Conservation (phyloP, 305 asterid species). For the Fraxinus albicans region DNA sequence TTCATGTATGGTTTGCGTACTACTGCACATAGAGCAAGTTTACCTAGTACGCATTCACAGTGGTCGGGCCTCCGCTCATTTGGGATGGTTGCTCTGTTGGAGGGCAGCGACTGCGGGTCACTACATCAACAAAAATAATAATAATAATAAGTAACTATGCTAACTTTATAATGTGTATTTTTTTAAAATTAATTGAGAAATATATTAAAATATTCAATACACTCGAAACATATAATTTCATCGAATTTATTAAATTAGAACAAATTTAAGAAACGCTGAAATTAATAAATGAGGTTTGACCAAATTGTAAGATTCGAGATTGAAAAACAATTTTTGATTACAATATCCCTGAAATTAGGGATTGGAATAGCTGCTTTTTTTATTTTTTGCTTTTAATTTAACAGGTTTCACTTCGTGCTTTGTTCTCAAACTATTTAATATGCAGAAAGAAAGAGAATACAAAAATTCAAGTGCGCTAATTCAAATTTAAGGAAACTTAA, state of each 20-base stretch:
- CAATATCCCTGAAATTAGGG: slow-evolving; percentile 27
- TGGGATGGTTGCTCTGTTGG: too few species aligned
- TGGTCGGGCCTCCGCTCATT: too few species aligned
- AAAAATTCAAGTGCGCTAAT: neutral
- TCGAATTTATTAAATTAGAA: neutral
- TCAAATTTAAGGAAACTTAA: too few species aligned
- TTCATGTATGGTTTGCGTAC: too few species aligned
- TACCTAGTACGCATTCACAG: too few species aligned
- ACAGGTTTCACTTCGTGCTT: neutral
- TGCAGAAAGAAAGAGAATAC: neutral
- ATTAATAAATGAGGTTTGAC: slow-evolving; percentile 15
- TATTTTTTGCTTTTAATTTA: neutral
- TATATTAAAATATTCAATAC: neutral
- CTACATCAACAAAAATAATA: too few species aligned
- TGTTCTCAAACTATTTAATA: neutral
- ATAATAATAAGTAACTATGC: neutral
- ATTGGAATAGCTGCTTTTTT: slow-evolving; percentile 24
- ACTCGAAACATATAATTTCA: neutral
- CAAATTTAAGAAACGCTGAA: slow-evolving; percentile 23
- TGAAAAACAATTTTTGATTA: slow-evolving; percentile 7
- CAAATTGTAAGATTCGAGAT: slow-evolving; percentile 35
- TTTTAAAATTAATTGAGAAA: neutral
- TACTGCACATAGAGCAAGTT: too few species aligned
- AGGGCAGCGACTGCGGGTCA: too few species aligned
- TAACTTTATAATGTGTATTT: neutral